Base-by-base conservation (phyloP, 2,329 filamentous ascomycete genomes). In the Decorospora gaudefroyi region DNA sequence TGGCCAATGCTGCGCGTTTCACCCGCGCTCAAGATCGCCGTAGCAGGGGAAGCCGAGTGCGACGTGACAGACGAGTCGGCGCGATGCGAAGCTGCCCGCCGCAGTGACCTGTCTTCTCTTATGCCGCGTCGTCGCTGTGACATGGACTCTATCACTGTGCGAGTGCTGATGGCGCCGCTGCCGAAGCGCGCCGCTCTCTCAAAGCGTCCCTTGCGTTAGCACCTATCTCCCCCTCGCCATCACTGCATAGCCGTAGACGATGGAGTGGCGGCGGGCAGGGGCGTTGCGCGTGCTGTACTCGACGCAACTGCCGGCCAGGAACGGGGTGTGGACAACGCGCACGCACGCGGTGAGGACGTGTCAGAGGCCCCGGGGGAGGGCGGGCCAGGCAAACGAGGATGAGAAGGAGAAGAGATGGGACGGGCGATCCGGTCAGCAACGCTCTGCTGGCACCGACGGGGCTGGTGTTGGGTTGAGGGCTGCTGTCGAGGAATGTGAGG, bases 101-200 rank as follows among this genome's bases (percentile, higher is more conserved):
- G 55, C 35, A 47, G 43, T 42, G 55, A 39, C 21, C 53, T 47
- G 51, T 53, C 44, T 44, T 51, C 28, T 52, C 46, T 53, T 37
- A 43, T 55, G 54, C 53, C 46, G 66, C 72, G 73, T 71, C 75
- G 75, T 58, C 74, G 69, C 54, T 75, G 72, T 42, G 79, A 71
- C 54, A 82, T 83, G 62, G 82, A 81, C 59, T 88, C 87, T 88
- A 34, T 53, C 40, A 69, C 86, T 83, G 60, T 87, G 87, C 73
- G 90, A 91, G 75, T 90, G 75, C 86, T 46, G 87, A 79, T 46
- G 90, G 91, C 76, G 85, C 85, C 77, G 86, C 85, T 72, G 78
- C 77, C 51, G 81, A 79, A 70, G 85, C 82, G 78, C 87, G 88
- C 83, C 88, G 88, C 86, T 88, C 88, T 76, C 76, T 84, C 78